A percentile compares a stretch with the other conserved stretches of the same genome.
Conservation (phyloP, 805 yeast species). For the Candida verbasci region DNA sequence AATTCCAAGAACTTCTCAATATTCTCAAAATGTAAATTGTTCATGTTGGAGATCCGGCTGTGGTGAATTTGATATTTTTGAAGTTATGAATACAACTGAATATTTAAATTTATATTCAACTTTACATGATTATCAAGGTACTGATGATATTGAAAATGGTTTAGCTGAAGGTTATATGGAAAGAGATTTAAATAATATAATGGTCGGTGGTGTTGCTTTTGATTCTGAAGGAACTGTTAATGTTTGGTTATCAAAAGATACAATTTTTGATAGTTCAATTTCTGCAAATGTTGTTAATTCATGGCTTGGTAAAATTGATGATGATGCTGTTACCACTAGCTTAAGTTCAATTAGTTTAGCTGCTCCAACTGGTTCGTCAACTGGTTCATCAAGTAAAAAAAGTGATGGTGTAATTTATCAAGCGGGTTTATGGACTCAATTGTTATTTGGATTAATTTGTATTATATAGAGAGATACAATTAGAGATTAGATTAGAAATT, state of each 20-base stretch:
- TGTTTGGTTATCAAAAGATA: constrained; percentile 55
- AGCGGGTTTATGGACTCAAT: background rate
- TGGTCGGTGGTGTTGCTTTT: constrained; percentile 72
- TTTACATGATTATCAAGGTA: constrained; percentile 73
- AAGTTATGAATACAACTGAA: constrained; percentile 62
- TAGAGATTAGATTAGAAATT: background rate
- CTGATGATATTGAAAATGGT: constrained; percentile 58
- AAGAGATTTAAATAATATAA: constrained; percentile 47
- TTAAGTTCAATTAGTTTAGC: constrained; percentile 4
- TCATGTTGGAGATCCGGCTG: constrained; percentile 78
- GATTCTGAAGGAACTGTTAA: constrained; percentile 56
- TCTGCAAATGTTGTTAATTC: constrained; percentile 37
- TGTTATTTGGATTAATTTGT: constrained; percentile 1
- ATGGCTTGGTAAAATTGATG: constrained; percentile 40
- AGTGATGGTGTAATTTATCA: constrained; percentile 1
- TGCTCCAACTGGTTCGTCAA: background rate
- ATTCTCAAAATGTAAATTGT: constrained; percentile 56
- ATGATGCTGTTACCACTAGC: constrained; percentile 1
- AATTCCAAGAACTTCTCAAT: constrained; percentile 73
- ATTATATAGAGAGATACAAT: background rate
- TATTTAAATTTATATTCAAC: constrained; percentile 53
- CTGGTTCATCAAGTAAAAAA: constrained; percentile 1
- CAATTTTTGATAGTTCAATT: constrained; percentile 46
- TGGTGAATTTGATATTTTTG: constrained; percentile 77
- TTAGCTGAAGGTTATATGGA: constrained; percentile 52